phyloP scores from a whole-genome alignment of 495 filamentous ascomycete genomes.

The Podospora pseudoanserina region DNA sequence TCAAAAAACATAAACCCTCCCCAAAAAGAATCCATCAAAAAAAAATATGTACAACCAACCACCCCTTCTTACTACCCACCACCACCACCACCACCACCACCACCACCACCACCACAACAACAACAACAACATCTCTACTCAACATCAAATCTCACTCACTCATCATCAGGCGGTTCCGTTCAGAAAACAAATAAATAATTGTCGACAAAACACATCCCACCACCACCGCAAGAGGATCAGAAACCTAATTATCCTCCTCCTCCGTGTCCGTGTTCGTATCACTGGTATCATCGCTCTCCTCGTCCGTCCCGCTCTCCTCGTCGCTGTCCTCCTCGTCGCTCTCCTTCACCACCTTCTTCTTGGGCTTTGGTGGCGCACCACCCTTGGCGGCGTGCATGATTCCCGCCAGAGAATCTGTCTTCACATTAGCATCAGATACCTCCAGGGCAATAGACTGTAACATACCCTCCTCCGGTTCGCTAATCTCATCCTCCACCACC shows the following conservation, averaged over 20 bases:
- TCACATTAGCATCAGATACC: conserved; percentile 30
- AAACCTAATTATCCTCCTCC: conserved; percentile 44
- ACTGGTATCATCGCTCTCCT: conserved; percentile 71
- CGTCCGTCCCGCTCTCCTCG: conserved; percentile 86
- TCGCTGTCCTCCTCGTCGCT: conserved; percentile 58
- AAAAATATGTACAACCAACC: not conserved
- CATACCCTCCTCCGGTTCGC: conserved; percentile 95
- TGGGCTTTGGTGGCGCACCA: conserved; percentile 49
- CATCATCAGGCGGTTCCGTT: not conserved
- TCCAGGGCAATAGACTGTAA: conserved; percentile 9
- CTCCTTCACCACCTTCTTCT: conserved; percentile 45
- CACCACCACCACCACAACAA: not conserved
- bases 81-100: too few relatives aligned
- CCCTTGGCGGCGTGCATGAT: conserved; percentile 88
- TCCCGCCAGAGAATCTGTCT: conserved; percentile 82
- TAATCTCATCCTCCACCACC: conserved; percentile 82
- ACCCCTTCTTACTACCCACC: not conserved
- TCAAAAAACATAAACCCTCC: not conserved
- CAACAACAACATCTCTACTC: not conserved
- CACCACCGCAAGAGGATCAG: not conserved
- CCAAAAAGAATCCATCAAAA: not conserved
- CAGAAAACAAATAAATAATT: not conserved
- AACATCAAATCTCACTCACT: not conserved
- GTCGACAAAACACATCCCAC: not conserved
- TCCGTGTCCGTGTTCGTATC: conserved; percentile 81